Evolutionary conservation across 2,329 filamentous ascomycete species (phyloP).

Genomic region (Scedosporium boydii): DNA sequence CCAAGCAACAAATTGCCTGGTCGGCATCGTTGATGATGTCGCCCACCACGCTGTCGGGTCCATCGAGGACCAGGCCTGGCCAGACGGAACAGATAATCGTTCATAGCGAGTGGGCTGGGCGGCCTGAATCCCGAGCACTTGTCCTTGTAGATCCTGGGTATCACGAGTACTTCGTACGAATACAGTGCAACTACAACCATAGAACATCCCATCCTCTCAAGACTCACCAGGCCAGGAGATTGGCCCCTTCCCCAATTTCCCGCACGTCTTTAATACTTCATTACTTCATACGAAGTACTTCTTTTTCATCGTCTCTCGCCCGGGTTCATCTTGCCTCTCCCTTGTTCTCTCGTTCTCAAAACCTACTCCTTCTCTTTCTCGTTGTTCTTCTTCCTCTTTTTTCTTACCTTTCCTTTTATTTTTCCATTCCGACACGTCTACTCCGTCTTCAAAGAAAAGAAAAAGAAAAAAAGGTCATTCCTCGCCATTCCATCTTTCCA

Average conservation of each 20-base stretch:
- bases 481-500: neutral
- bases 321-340: too few relatives aligned
- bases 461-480: too few relatives aligned
- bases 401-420: neutral
- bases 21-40: neutral
- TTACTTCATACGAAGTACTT: too few relatives aligned
- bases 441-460: neutral
- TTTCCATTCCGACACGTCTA: neutral
- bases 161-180: neutral
- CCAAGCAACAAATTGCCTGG: constrained; percentile 1
- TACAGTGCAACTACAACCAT: neutral
- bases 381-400: neutral
- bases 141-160: neutral
- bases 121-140: neutral
- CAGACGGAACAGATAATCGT: neutral
- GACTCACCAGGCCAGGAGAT: neutral
- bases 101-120: neutral
- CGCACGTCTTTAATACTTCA: neutral
- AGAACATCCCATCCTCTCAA: constrained; percentile 1
- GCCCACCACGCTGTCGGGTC: neutral
- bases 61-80: neutral
- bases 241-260: neutral
- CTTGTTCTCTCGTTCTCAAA: neutral
- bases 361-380: neutral
- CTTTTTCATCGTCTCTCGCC: neutral